Conservation (phyloP, 164 flowering plant species). For the Tinospora cordifolia region DNA sequence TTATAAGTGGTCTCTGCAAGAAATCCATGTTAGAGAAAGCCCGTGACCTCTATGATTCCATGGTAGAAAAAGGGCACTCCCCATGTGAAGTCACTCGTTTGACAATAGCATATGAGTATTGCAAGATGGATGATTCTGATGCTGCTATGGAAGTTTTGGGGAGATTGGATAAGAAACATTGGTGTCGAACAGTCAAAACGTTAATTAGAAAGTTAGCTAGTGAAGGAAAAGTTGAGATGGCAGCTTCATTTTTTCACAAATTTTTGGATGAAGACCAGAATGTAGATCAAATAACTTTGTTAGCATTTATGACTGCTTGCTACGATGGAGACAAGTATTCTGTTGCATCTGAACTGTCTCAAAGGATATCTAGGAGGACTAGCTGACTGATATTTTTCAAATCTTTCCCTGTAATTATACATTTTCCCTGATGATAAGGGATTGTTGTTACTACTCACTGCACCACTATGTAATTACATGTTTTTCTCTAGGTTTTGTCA, state of each 20-base stretch:
- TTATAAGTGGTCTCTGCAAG: slow-evolving; percentile 87
- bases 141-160: slow-evolving; percentile 55
- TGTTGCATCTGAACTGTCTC: slow-evolving; percentile 56
- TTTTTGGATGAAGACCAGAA: slow-evolving; percentile 48
- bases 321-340: slow-evolving; percentile 55
- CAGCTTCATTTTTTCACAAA: slow-evolving; percentile 54
- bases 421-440: neutral
- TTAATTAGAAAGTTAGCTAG: slow-evolving; percentile 77
- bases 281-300: slow-evolving; percentile 47
- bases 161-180: slow-evolving; percentile 54
- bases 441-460: too few relatives aligned
- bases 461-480: neutral
- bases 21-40: slow-evolving; percentile 67
- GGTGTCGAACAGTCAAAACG: slow-evolving; percentile 65
- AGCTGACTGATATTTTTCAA: slow-evolving; percentile 8
- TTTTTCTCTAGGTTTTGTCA: neutral
- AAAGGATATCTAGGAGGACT: slow-evolving; percentile 41
- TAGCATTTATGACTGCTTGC: slow-evolving; percentile 72
- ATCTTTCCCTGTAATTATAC: neutral
- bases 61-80: slow-evolving; percentile 66
- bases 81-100: slow-evolving; percentile 89
- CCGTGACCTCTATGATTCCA: slow-evolving; percentile 43
- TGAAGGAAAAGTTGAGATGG: slow-evolving; percentile 63
- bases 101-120: slow-evolving; percentile 73
- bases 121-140: slow-evolving; percentile 52